Percentiles rank a stretch among this genome's conserved stretches.
phyloP scores from a whole-genome alignment of 495 filamentous ascomycete species.

The Apiosordaria backusii region DNA sequence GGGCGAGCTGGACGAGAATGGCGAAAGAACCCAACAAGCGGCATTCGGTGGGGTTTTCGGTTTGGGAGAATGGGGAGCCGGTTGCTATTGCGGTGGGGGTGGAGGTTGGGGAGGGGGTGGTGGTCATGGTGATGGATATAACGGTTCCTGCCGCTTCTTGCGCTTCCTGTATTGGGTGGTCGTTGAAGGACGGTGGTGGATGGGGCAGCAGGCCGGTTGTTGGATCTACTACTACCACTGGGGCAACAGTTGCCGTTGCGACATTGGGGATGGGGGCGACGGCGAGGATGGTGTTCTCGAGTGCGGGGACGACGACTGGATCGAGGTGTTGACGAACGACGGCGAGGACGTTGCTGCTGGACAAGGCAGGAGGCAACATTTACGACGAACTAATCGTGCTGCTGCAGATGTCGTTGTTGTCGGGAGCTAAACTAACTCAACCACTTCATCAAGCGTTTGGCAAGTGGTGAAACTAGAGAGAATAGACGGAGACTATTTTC shows the following conservation, averaged over 20 bases:
- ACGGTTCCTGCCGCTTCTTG: conserved; percentile 8
- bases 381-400: conserved; percentile 9
- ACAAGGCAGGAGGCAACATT: conserved; percentile 6
- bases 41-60: conserved; percentile 60
- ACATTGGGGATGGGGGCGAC: conserved; percentile 18
- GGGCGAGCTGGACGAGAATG: conserved; percentile 78
- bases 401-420: neutral
- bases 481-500: neutral
- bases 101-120: conserved; percentile 12
- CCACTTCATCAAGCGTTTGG: neutral
- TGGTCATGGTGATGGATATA: conserved; percentile 26
- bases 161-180: conserved; percentile 28
- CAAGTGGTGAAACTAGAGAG: neutral
- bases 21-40: conserved; percentile 81
- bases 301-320: neutral
- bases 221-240: conserved; percentile 3
- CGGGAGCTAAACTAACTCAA: neutral
- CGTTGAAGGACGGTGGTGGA: conserved; percentile 10
- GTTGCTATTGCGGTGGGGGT: conserved; percentile 8
- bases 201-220: conserved; percentile 23
- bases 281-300: conserved; percentile 6
- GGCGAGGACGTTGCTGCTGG: neutral
- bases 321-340: neutral
- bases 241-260: conserved; percentile 25
- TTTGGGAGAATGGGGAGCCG: conserved; percentile 21